Percentiles rank a stretch among this genome's conserved stretches.
Evolutionary conservation across 2,329 filamentous ascomycete species (phyloP).

Genomic region (Alternaria burnsii): DNA sequence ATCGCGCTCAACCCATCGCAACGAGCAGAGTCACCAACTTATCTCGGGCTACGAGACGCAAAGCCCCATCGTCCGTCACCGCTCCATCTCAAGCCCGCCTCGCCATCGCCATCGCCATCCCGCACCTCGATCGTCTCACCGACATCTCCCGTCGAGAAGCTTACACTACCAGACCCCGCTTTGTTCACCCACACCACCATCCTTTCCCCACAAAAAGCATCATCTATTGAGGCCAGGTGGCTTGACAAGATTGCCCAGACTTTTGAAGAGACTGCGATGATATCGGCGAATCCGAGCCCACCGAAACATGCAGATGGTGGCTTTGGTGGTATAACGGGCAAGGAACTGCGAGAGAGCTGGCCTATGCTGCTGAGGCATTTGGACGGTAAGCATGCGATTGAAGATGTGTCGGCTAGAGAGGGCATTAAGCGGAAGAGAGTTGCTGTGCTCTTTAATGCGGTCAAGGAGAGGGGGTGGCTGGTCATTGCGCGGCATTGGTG

Average conservation of each 20-base stretch:
- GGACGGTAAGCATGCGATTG: constrained; percentile 83
- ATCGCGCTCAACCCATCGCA: constrained; percentile 37
- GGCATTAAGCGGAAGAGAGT: constrained; percentile 81
- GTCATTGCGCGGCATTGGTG: constrained; percentile 53
- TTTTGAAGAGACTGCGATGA: constrained; percentile 51
- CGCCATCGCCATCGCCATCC: constrained; percentile 43
- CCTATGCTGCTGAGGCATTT: constrained; percentile 82
- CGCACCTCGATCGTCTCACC: constrained; percentile 26
- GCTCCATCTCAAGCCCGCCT: constrained; percentile 44
- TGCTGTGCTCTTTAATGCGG: constrained; percentile 64
- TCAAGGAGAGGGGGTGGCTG: constrained; percentile 73
- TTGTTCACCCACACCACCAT: constrained; percentile 58
- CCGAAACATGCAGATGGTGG: constrained; percentile 29
- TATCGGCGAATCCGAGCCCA: constrained; percentile 32
- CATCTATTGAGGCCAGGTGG: constrained; percentile 79
- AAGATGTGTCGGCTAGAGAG: constrained; percentile 85
- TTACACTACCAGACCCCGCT: constrained; percentile 28
- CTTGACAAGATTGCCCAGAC: constrained; percentile 55
- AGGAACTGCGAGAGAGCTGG: constrained; percentile 70
- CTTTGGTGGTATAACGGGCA: constrained; percentile 29
- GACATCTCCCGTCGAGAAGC: constrained; percentile 28
- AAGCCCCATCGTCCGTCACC: constrained; percentile 44
- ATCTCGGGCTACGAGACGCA: constrained; percentile 26
- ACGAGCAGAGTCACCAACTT: constrained; percentile 35
- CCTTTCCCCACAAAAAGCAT: constrained; percentile 79